These are phyloP conservation scores for Thermochaetoides thermophila DNA, from an alignment of 495 filamentous ascomycete genomes.

Conservation along the genomic window DNA sequence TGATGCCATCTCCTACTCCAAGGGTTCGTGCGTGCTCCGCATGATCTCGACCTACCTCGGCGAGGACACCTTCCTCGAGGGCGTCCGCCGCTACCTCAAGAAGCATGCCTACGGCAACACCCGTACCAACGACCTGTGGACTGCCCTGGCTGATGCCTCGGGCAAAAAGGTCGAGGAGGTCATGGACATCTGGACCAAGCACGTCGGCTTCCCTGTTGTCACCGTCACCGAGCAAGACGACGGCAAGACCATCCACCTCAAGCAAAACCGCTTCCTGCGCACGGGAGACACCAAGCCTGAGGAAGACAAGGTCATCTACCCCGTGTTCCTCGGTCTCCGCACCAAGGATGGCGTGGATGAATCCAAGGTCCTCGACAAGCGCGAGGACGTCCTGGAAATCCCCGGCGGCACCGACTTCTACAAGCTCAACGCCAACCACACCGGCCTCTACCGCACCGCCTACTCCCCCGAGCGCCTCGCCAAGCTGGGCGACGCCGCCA, in stretches of 20 bases:
- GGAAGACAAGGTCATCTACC: constrained; percentile 65
- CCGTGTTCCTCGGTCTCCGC: constrained; percentile 55
- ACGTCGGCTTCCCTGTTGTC: constrained; percentile 61
- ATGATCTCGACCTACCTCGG: constrained; percentile 97
- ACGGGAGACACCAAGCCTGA: constrained; percentile 70
- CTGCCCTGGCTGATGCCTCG: constrained; percentile 74
- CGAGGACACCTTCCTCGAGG: constrained; percentile 86
- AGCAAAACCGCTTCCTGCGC: constrained; percentile 62
- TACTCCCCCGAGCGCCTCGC: constrained; percentile 52
- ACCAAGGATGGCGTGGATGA: constrained; percentile 51
- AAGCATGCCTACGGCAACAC: constrained; percentile 86
- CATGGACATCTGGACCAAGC: constrained; percentile 69
- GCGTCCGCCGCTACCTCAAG: constrained; percentile 80
- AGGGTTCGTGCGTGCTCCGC: constrained; percentile 87
- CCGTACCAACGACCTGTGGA: constrained; percentile 81
- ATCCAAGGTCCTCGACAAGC: constrained; percentile 48
- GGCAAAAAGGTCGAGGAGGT: constrained; percentile 73
- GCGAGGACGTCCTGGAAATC: constrained; percentile 59
- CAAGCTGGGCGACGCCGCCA: constrained; percentile 72
- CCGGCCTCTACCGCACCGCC: constrained; percentile 56
- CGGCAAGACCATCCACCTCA: constrained; percentile 43
- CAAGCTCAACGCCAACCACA: constrained; percentile 68
- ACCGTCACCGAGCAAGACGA: constrained; percentile 47
- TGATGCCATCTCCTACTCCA: constrained; percentile 93
- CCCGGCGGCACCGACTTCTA: constrained; percentile 53